Percentiles rank a stretch among this genome's conserved stretches.
These are phyloP conservation scores for Spergularia marina DNA, from an alignment of 148 eudicot genomes.

Conservation along the genomic window DNA sequence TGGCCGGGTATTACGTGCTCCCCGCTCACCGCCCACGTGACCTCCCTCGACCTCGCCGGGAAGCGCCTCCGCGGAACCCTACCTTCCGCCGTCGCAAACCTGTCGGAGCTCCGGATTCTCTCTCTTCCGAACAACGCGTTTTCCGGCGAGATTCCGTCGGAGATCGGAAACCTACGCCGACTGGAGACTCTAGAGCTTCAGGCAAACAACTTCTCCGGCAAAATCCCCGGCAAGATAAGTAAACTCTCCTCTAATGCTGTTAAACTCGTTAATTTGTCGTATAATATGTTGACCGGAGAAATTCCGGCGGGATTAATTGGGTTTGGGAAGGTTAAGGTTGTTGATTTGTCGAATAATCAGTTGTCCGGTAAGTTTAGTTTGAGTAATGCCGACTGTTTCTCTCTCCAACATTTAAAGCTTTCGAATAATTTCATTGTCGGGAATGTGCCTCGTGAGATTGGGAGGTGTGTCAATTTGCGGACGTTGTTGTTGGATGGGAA, in stretches of 20 bases:
- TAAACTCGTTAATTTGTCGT: conserved; percentile 42
- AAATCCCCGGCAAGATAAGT: conserved; percentile 30
- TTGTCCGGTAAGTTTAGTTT: conserved; percentile 24
- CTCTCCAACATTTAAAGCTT: conserved; percentile 39
- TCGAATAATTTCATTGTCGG: conserved; percentile 41
- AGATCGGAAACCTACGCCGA: conserved; percentile 25
- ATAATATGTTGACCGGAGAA: conserved; percentile 34
- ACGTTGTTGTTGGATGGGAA: conserved; percentile 56
- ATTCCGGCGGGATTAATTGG: conserved; percentile 33
- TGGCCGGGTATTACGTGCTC: conserved; percentile 78
- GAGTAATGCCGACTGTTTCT: conserved; percentile 27
- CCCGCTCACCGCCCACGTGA: conserved; percentile 23
- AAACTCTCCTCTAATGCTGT: conserved; percentile 24
- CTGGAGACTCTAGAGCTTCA: conserved; percentile 46
- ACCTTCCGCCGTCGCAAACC: conserved; percentile 34
- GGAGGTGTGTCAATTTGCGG: conserved; percentile 41
- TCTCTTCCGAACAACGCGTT: conserved; percentile 37
- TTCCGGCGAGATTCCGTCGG: conserved; percentile 42
- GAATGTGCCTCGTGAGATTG: conserved; percentile 32
- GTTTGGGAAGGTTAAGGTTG: conserved; percentile 26
- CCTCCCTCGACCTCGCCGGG: conserved; percentile 28
- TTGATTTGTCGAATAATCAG: conserved; percentile 48
- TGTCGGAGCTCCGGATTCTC: conserved; percentile 36
- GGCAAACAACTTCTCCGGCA: conserved; percentile 40
- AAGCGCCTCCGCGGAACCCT: conserved; percentile 35